These are phyloP conservation scores for Biscutella laevigata DNA, from an alignment of 441 rosid species.

Conservation along the genomic window DNA sequence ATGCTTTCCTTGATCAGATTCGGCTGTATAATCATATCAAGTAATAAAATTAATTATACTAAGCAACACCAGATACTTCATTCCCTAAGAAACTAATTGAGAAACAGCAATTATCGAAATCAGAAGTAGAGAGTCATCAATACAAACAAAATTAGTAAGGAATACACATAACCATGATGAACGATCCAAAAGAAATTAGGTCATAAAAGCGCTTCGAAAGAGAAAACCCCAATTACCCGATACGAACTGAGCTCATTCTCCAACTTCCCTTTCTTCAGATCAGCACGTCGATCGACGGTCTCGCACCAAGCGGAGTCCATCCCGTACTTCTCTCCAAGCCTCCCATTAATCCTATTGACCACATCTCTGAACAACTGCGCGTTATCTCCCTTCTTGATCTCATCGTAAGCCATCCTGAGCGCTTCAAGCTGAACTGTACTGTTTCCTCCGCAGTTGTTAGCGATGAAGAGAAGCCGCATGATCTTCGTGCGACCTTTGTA, in stretches of 20 bases:
- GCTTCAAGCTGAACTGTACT: constrained; percentile 65
- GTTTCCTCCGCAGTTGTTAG: constrained; percentile 58
- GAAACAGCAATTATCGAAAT: neutral
- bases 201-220: neutral
- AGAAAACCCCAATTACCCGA: constrained; percentile 39
- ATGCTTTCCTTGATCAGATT: constrained; percentile 85
- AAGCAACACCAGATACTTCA: neutral
- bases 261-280: constrained; percentile 71
- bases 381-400: constrained; percentile 87
- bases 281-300: constrained; percentile 60
- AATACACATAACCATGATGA: neutral
- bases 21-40: constrained; percentile 36
- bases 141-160: neutral
- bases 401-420: constrained; percentile 84
- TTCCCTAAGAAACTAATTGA: neutral
- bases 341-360: constrained; percentile 58
- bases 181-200: neutral
- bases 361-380: constrained; percentile 74
- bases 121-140: neutral
- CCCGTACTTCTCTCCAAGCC: constrained; percentile 47
- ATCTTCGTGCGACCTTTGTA: constrained; percentile 78
- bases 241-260: constrained; percentile 92
- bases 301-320: constrained; percentile 73
- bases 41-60: no score
- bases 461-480: constrained; percentile 64